Base-by-base conservation (phyloP, 2,329 filamentous ascomycete species). In the Laburnicola sp. region DNA sequence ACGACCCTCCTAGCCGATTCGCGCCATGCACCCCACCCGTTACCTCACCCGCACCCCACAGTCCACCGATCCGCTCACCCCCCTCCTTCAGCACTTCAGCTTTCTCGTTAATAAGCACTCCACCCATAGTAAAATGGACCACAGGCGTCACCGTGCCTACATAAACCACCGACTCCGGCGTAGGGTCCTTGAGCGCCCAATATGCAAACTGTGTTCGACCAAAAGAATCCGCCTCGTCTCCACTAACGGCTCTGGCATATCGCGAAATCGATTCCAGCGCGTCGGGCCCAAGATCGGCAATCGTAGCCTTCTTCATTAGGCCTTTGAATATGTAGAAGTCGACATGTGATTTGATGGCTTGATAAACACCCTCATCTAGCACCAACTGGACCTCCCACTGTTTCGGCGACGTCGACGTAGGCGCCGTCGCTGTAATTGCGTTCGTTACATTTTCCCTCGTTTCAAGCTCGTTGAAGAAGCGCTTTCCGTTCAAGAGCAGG, bases 81-180 rank as follows among this genome's bases (percentile, higher is more conserved):
- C 70, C 63, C 6, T 64, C 63, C 4, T 73, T 68, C 9, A 87
- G 60, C 0, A 86, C 78, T 54, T 80, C 77, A 1, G 78, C 76
- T 38, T 76, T 72, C 5, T 79, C 72, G 57, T 83, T 80, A 56
- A 86, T 82, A 2, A 80, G 73, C 0, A 80, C 83, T 0, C 84
- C 84, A 3, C 84, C 84, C 84, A 87, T 87, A 1, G 84, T 86
- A 59, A 86, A 87, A 60, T 87, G 84, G 2, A 83, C 76, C 0
- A 86, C 82, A 0, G 84, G 84, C 3, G 85, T 87, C 1, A 87
- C 82, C 1, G 67, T 76, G 0, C 84, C 85, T 0, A 86, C 66
- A 52, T 82, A 85, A 0, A 86, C 73, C 26, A 82, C 75, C 3
- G 80, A 75, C 0, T 85, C 80, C 0, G 75, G 68, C 31, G 74